Evolutionary conservation across 257 asterid genomes (phyloP).

Genomic region (Lithospermum erythrorhizon): DNA sequence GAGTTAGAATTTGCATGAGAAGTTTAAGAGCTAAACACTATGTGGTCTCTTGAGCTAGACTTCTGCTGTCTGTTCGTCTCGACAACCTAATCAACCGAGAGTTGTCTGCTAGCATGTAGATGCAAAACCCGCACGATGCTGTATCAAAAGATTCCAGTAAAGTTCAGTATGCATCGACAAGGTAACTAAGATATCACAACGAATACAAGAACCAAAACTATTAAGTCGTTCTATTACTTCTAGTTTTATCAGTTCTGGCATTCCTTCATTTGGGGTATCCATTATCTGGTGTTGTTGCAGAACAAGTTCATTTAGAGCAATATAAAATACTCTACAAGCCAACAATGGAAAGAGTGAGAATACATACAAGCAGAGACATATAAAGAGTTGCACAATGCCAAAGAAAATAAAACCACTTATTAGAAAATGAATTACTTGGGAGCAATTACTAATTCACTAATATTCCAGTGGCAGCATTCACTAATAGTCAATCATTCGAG

Average conservation of each 20-base stretch:
- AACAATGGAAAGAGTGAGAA: not conserved
- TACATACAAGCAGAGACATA: not conserved
- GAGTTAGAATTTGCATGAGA: not conserved
- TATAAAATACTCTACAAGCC: not conserved
- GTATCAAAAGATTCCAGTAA: constrained; percentile 12
- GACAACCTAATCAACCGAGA: constrained; percentile 11
- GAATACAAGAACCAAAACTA: not conserved
- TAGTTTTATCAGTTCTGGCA: not conserved
- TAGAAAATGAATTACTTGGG: too few species aligned
- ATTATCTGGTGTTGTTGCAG: not conserved
- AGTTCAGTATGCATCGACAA: not conserved
- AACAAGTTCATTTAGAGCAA: not conserved
- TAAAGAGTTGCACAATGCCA: not conserved
- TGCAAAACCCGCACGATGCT: constrained; percentile 80
- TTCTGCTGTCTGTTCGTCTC: constrained; percentile 38
- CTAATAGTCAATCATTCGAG: not conserved
- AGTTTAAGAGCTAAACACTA: not conserved
- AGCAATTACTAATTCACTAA: too few species aligned
- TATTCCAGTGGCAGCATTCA: not conserved
- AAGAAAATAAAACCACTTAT: too few species aligned
- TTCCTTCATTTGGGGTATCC: too few species aligned
- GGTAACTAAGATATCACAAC: not conserved
- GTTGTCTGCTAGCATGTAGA: constrained; percentile 46
- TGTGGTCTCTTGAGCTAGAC: constrained; percentile 31
- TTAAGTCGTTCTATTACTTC: not conserved